Base-by-base conservation (phyloP, 2,329 filamentous ascomycete genomes). In the Xylaria sp. region DNA sequence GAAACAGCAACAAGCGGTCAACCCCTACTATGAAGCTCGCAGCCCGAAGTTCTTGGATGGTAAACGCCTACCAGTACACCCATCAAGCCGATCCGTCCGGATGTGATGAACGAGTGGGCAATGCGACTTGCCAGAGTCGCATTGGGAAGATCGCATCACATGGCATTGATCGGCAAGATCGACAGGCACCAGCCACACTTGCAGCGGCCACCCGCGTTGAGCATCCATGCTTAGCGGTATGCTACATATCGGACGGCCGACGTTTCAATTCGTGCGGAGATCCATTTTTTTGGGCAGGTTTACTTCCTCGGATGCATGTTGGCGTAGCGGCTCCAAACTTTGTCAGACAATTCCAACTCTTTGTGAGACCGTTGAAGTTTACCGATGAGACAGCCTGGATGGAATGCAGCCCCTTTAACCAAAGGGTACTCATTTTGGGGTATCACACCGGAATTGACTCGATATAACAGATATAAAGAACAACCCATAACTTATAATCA, bases 1-100 rank as follows among this genome's bases (percentile, higher is more conserved):
- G 66, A 86, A 82, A 75, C 81, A 82, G 8, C 82, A 83, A 73
- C 81, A 84, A 66, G 67, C 76, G 13, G 79, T 77, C 0, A 84
- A 85, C 66, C 79, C 80, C 1, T 89, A 89, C 70, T 86, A 86
- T 65, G 83, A 88, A 23, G 76, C 76, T 4, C 81, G 82, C 63
- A 87, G 84, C 63, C 86, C 86, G 6, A 84, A 84, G 68, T 90
- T 86, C 70, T 73, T 90, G 50, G 88, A 90, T 69, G 88, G 88
- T 31, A 87, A 82, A 76, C 82, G 87, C 52, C 79, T 75, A 6
- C 68, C 75, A 12, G 76, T 77, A 10, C 13, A 46, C 13, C 56
- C 61, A 9, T 63, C 63, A 23, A 64, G 8, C 23, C 66, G 67
- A n/a, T 63, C 69, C 1, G 54, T 48, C n/a, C 75, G 69, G 50